A percentile compares a stretch with the other conserved stretches of the same genome.
These are phyloP conservation scores for Rosa hybrid DNA, from an alignment of 331 rosid genomes.

Conservation along the genomic window DNA sequence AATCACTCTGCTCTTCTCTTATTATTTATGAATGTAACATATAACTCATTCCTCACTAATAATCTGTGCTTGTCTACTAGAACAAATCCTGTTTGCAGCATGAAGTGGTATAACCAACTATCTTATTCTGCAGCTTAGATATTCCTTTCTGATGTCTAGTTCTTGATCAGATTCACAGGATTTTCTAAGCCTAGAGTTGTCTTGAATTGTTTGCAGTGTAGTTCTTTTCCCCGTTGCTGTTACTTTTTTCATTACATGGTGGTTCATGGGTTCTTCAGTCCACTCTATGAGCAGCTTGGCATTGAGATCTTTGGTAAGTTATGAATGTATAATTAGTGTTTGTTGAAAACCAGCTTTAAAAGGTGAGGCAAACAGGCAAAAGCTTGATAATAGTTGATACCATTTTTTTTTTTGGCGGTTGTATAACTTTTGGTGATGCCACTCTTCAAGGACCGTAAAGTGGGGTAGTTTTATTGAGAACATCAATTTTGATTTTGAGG, in stretches of 20 bases:
- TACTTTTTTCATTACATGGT: constrained; percentile 84
- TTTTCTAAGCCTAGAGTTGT: constrained; percentile 14
- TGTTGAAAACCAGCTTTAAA: background rate
- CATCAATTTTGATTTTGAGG: background rate
- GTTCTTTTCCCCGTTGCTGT: constrained; percentile 94
- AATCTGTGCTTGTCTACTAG: too few species aligned
- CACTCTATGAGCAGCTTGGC: constrained; percentile 77
- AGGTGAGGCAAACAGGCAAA: background rate
- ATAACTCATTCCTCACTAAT: too few species aligned
- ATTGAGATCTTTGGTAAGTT: constrained; percentile 80
- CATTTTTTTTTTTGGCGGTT: background rate
- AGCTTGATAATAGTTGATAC: background rate
- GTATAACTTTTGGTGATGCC: background rate
- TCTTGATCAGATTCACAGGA: background rate
- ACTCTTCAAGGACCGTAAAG: background rate
- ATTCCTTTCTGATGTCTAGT: constrained; percentile 13
- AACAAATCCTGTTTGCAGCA: too few species aligned
- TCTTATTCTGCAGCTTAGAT: background rate
- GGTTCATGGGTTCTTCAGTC: constrained; percentile 97
- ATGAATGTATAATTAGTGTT: background rate
- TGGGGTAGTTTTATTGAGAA: background rate
- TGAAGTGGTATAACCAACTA: too few species aligned
- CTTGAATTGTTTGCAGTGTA: constrained; percentile 66
- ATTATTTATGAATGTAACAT: constrained; percentile 32
- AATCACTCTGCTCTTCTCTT: too few species aligned